Conservation (phyloP, 23 red algal species). For the Gracilaria gracilis region DNA sequence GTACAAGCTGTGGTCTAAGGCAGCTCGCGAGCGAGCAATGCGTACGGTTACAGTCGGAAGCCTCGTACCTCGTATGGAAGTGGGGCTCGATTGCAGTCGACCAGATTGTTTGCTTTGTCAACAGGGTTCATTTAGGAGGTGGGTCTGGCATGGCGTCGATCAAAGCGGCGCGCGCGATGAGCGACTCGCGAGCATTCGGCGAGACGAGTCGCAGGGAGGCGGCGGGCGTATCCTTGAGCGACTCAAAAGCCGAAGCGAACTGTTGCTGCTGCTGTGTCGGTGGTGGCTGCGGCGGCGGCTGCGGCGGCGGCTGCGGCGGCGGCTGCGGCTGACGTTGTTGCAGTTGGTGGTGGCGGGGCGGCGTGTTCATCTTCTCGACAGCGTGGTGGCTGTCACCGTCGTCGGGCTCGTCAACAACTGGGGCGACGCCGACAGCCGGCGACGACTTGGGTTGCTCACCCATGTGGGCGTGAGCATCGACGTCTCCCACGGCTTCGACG, state of each 20-base stretch:
- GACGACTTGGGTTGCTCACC: neutral
- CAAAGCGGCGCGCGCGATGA: conserved; percentile 15
- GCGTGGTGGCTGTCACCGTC: no score
- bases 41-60: neutral
- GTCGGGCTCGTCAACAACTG: neutral
- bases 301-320: neutral
- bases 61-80: no score
- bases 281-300: neutral
- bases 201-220: conserved; percentile 27
- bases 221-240: conserved; percentile 22
- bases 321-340: neutral
- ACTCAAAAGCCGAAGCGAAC: neutral
- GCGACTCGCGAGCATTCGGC: conserved; percentile 9
- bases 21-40: neutral
- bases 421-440: neutral
- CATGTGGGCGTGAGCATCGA: neutral
- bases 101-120: no score
- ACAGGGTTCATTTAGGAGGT: neutral
- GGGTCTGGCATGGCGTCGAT: conserved; percentile 21
- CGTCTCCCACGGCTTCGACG: neutral
- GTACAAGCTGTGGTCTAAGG: neutral
- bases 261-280: neutral
- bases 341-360: no score
- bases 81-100: no score
- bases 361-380: no score